Percentiles rank a stretch among this genome's conserved stretches.
Conservation (phyloP, 352 stramenopile species). For the Aphanomyces invadans region DNA sequence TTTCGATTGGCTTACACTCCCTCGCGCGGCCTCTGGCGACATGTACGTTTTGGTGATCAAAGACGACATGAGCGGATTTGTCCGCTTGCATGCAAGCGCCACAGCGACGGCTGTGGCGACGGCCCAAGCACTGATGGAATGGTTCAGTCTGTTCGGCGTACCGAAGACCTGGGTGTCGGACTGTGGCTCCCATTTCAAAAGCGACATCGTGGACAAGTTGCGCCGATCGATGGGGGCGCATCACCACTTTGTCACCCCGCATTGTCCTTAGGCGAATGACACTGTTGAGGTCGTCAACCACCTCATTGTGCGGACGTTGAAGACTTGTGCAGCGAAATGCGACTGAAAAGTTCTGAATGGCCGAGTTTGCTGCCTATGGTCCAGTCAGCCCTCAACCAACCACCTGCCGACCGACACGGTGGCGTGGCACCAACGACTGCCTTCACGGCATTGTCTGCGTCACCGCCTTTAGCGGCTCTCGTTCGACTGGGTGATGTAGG, state of each 20-base stretch:
- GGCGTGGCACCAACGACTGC: conserved; percentile 28
- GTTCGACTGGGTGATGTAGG: neutral
- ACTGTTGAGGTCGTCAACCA: conserved; percentile 35
- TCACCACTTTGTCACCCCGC: conserved; percentile 32
- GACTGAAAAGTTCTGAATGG: conserved; percentile 18
- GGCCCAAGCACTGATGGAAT: conserved; percentile 16
- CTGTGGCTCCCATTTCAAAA: conserved; percentile 24
- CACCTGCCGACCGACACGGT: conserved; percentile 24
- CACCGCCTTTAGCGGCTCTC: neutral
- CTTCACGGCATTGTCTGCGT: conserved; percentile 27
- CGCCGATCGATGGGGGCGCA: conserved; percentile 11
- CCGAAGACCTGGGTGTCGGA: conserved; percentile 17
- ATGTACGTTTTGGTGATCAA: conserved; percentile 24
- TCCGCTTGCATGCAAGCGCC: conserved; percentile 26
- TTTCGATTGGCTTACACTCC: conserved; percentile 34
- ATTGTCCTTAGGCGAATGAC: conserved; percentile 37
- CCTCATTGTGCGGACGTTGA: conserved; percentile 23
- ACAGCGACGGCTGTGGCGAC: neutral
- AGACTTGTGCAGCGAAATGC: conserved; percentile 26
- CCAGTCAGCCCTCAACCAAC: conserved; percentile 27
- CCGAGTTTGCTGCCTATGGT: conserved; percentile 26
- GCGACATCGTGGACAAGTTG: conserved; percentile 5
- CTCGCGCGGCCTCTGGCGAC: neutral
- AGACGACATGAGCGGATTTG: conserved; percentile 32
- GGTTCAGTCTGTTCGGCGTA: conserved; percentile 4